Conservation (phyloP, 2,329 filamentous ascomycete species). For the Ophiocordyceps robertsii region DNA sequence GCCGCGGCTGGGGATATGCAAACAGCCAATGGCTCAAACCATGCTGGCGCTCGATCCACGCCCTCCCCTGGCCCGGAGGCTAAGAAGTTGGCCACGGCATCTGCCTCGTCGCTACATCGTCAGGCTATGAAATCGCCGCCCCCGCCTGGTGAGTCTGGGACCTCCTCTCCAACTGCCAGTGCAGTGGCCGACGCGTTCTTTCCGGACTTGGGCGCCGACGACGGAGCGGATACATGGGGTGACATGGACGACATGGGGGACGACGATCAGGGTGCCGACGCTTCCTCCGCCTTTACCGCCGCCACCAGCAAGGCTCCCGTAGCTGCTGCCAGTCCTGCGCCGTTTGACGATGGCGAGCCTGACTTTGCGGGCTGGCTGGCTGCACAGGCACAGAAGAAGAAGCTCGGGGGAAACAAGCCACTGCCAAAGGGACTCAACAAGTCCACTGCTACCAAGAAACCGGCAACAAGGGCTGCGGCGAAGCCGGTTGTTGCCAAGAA, state of each 20-base stretch:
- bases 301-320: constrained; percentile 14
- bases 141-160: constrained; percentile 29
- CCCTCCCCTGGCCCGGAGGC: constrained; percentile 25
- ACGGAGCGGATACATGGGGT: constrained; percentile 66
- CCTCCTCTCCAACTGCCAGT: constrained; percentile 31
- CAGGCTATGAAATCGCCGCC: constrained; percentile 42
- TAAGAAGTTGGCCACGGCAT: constrained; percentile 27
- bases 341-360: constrained; percentile 78
- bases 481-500: constrained; percentile 46
- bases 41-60: constrained; percentile 25
- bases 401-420: constrained; percentile 44
- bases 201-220: constrained; percentile 42
- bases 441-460: constrained; percentile 28
- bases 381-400: constrained; percentile 73
- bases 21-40: constrained; percentile 30
- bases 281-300: constrained; percentile 13
- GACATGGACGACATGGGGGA: constrained; percentile 50
- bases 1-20: constrained; percentile 79
- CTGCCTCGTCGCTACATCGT: constrained; percentile 45
- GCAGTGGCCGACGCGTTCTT: constrained; percentile 36
- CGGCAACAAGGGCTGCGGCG: constrained; percentile 23
- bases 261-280: constrained; percentile 26
- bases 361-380: constrained; percentile 95
- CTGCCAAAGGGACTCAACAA: constrained; percentile 78
- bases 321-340: constrained; percentile 23